Base-by-base conservation (phyloP, 768 basidiomycete species). In the Suillus fuscotomentosus region DNA sequence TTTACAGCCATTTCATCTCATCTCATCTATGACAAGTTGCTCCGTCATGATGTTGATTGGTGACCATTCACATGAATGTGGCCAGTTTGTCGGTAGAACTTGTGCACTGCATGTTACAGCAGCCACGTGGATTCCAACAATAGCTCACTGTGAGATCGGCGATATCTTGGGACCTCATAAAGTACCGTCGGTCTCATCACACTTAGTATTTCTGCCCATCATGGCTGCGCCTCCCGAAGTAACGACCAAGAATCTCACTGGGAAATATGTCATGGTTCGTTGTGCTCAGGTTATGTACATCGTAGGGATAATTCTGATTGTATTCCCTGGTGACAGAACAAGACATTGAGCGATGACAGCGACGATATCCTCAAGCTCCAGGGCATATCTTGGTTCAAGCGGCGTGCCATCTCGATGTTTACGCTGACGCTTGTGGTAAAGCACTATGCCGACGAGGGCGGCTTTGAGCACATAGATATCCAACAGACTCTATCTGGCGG, bases 381-480 rank as follows among this genome's bases (percentile, higher is more conserved):
- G 72, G 92, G 92, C 59, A 81, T 94, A 39, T 73, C 87, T 41
- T 94, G 91, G 91, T 64, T 87, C 54, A 89, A 80, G 68, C 85
- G 92, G 67, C 86, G 82, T 64, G 82, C 83, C 31, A 92, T 94
- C 69, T 62, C 71, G 27, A 39, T 79, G 34, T 87, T 83, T 39
- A 86, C 83, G 20, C 69, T 93, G 54, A 89, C 86, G 27, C 83
- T 92, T 45, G 61, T 61, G 51, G 72, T 91, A 70, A 89, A 85
- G 64, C 91, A 93, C 70, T 85, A 82, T 78, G 87, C 82, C 67
- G 84, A 88, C 55, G 86, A 83, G 15, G 76, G 73, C 2, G 84
- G 81, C 42, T 69, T 85, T 36, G 91, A 93, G 74, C 84, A 82
- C 71, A 84, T 93, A 66, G 85, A 88, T 62, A 82, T 91, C 61